phyloP scores from a whole-genome alignment of 139 green algal species.

The Picochlorum sp. region DNA sequence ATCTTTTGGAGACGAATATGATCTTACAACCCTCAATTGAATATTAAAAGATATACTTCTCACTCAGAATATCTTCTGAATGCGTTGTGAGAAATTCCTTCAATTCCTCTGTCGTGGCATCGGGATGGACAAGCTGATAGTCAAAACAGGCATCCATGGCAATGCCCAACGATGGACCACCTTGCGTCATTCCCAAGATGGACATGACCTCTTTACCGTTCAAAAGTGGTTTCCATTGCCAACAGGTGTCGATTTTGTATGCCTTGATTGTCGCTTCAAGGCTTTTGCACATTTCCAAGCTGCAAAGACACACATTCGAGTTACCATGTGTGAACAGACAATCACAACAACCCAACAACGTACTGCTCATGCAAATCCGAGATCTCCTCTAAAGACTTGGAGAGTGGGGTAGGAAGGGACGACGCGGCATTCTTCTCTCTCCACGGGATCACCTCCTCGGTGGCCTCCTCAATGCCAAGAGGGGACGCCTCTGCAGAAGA shows the following conservation, averaged over 20 bases:
- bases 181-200: conserved; percentile 42
- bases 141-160: conserved; percentile 44
- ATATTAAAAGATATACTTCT: conserved; percentile 6
- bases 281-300: conserved; percentile 21
- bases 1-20: neutral
- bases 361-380: conserved; percentile 1
- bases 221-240: conserved; percentile 60
- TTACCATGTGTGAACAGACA: no score
- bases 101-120: conserved; percentile 40
- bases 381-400: conserved; percentile 1
- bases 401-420: neutral
- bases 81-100: conserved; percentile 8
- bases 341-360: neutral
- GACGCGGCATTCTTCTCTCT: neutral
- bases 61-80: neutral
- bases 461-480: conserved; percentile 16
- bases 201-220: conserved; percentile 53
- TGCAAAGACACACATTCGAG: neutral
- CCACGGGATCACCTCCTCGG: neutral
- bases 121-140: conserved; percentile 67
- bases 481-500: conserved; percentile 21
- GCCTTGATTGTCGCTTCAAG: conserved; percentile 35
- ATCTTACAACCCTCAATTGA: neutral
- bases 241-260: conserved; percentile 51
- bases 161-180: conserved; percentile 48